Conservation (phyloP, 768 basidiomycete genomes). For the Trametes cingulata region DNA sequence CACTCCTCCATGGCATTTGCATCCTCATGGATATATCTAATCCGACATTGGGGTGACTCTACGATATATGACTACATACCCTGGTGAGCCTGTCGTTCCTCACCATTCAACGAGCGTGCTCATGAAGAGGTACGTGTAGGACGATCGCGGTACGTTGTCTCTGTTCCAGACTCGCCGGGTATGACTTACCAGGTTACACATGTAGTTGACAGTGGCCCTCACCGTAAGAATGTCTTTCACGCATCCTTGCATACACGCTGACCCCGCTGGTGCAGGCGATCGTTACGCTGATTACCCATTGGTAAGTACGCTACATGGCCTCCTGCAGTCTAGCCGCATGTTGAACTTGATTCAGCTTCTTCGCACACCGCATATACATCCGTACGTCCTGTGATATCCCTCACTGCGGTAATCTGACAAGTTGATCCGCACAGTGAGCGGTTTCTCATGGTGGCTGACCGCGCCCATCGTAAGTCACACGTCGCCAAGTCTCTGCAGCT, state of each 20-base stretch:
- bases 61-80: constrained; percentile 27
- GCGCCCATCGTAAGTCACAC: constrained; percentile 11
- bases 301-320: constrained; percentile 13
- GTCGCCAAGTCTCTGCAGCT: neutral
- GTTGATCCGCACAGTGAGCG: constrained; percentile 16
- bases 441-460: constrained; percentile 19
- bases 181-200: neutral
- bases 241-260: neutral
- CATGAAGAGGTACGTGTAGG: neutral
- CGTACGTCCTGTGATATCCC: constrained; percentile 15
- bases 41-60: constrained; percentile 24
- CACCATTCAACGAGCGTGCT: neutral
- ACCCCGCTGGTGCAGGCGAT: constrained; percentile 24
- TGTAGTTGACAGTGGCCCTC: constrained; percentile 21
- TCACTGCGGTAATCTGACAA: constrained; percentile 5
- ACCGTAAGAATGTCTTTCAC: constrained; percentile 15
- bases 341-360: constrained; percentile 25
- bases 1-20: constrained; percentile 29
- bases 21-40: constrained; percentile 30
- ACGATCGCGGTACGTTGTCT: constrained; percentile 20
- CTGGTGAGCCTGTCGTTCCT: constrained; percentile 21
- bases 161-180: neutral
- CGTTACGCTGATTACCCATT: constrained; percentile 30
- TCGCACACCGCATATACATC: constrained; percentile 26
- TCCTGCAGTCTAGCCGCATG: neutral